Conservation (phyloP, 1,139 yeast genomes). For the Kurtzmaniella natalensis region DNA sequence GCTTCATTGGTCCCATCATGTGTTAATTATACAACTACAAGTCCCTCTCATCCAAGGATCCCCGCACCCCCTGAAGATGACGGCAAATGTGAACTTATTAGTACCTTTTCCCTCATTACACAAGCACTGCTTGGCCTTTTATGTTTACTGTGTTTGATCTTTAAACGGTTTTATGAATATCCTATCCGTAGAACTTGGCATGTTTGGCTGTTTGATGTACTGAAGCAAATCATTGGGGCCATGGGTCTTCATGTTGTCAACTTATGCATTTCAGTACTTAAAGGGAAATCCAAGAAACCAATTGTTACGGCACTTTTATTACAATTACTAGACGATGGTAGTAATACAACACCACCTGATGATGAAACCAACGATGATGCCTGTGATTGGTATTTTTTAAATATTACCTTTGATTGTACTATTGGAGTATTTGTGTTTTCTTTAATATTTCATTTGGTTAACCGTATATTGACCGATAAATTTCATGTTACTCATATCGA, state of each 20-base stretch:
- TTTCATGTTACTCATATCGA: slow-evolving; percentile 50
- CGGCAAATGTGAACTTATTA: slow-evolving; percentile 58
- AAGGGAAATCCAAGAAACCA: slow-evolving; percentile 17
- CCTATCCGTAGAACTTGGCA: slow-evolving; percentile 82
- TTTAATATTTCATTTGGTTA: slow-evolving; percentile 43
- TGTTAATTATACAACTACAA: too few species aligned
- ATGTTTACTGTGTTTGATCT: slow-evolving; percentile 67
- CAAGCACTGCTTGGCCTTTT: slow-evolving; percentile 68
- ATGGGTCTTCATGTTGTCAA: slow-evolving; percentile 79
- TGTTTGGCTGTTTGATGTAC: slow-evolving; percentile 86
- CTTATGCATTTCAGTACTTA: slow-evolving; percentile 63
- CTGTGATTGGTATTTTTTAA: slow-evolving; percentile 90
- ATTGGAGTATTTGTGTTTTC: slow-evolving; percentile 86
- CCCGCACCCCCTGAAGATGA: slow-evolving; percentile 10
- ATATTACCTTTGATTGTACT: slow-evolving; percentile 85
- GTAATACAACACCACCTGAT: slow-evolving; percentile 11
- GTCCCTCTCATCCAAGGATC: neutral
- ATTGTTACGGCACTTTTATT: too few species aligned
- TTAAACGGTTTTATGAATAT: slow-evolving; percentile 72
- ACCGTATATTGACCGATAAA: slow-evolving; percentile 35
- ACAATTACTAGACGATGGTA: neutral
- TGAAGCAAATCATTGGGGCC: slow-evolving; percentile 86
- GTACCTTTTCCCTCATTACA: slow-evolving; percentile 65
- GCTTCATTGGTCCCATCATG: too few species aligned
- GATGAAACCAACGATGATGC: slow-evolving; percentile 42